Base-by-base conservation (phyloP, 2,329 filamentous ascomycete species). In the Berkeleyomyces rouxiae region DNA sequence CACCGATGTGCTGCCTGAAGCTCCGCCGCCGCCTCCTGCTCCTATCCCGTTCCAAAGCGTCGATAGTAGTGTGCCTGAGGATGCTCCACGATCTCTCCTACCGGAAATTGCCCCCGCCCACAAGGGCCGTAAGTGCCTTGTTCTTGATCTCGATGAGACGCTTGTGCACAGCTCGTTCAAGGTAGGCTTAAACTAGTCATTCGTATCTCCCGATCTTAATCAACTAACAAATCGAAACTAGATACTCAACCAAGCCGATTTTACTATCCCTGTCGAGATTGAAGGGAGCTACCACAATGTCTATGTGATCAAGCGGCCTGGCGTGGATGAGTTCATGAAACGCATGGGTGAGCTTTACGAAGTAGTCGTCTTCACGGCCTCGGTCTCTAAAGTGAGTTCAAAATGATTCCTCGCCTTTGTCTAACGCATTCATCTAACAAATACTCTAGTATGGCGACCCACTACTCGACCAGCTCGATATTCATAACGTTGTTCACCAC, bases 231-330 rank as follows among this genome's bases (percentile, higher is more conserved):
- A 51, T 62, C 11, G 53, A 39, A 40, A 51, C 9, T 70, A 97
- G 91, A 93, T 97, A 68, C 80, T 99, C 55, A 91, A 97, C 70
- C 92, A 97, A 78, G 93, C 93, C 64, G 93, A 99, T 74, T 97
- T 99, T 72, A 99, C 93, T 4, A 97, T 99, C 71, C 93, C 93
- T 0, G 93, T 99, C 39, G 93, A 99, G 71, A 99, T 99, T 67
- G 93, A 99, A 77, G 93, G 93, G 63, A 95, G 96, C 73, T 97
- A 95, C 72, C 93, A 99, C 76, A 99, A 99, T 70, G 95, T 99
- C 62, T 99, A 99, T 72, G 93, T 99, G 67, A 99, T 99, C 73
- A 99, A 99, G 77, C 84, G 93, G 70, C 93, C 93, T n/a, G 93
- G 93, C 61, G 93, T 99, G 23, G 93, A 99, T 71, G 86, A 95